Base-by-base conservation (phyloP, 306 rosid species). In the Gynostemma pentaphyllum region DNA sequence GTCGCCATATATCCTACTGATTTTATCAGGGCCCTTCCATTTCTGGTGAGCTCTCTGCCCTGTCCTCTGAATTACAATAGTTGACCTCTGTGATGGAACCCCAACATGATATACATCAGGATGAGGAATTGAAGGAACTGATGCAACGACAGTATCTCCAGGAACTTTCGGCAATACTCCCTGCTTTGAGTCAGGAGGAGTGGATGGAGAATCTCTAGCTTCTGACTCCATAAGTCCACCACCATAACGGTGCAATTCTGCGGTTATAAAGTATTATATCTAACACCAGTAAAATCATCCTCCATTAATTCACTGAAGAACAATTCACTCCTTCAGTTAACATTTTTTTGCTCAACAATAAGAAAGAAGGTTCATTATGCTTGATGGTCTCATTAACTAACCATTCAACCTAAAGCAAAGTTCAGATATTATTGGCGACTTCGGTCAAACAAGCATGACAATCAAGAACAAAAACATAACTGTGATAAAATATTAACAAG, bases 1-100 rank as follows among this genome's bases (percentile, higher is more conserved):
- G 69, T 94, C 99, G 24, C 99, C 99, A 22, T 94, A 94, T 81
- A 94, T 94, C 84, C 89, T 73, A 76, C 99, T 94, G 79, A 94
- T 94, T 85, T 94, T 94, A 76, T 94, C 99, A 0, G 99, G 99
- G 65, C 99, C 99, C 75, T 88, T 94, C 99, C 99, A 94, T 68
- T 94, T 94, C 76, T 94, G 94, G 67, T 82, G 95, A 64, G 95
- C 42, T 86, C 94, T 83, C 77, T 75, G 95, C 48, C 97, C 97
- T 21, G 90, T 73, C 79, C 88, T 81, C 68, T 88, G 99, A 70
- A 69, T 73, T 72, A 84, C 94, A 47, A 88, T 79, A 19, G 95
- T 74, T 30, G 90, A 62, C 70, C 99, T 81, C 52, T 94, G 99
- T 11, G 89, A 86, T 50, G 97, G 82, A 67, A 86, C 85, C 45